phyloP scores from a whole-genome alignment of 352 stramenopile genomes.

The Phytophthora litchii region DNA sequence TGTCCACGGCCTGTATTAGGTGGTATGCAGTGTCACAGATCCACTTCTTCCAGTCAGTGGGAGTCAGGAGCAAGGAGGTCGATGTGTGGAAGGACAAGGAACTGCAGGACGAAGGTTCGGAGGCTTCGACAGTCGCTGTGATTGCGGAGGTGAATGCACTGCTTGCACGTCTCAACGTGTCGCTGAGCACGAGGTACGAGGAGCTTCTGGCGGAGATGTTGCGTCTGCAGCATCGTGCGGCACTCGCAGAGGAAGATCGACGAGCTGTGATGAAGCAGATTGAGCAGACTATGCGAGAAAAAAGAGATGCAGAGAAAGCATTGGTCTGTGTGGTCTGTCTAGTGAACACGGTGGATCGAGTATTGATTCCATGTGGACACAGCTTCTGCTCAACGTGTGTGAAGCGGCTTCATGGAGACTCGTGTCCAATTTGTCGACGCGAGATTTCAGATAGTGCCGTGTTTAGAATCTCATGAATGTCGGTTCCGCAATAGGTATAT shows the following conservation, averaged over 20 bases:
- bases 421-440: slow-evolving; percentile 56
- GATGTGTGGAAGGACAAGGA: slow-evolving; percentile 1
- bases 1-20: slow-evolving; percentile 41
- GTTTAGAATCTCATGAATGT: slow-evolving; percentile 48
- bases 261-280: slow-evolving; percentile 38
- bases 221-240: slow-evolving; percentile 42
- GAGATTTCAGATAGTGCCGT: slow-evolving; percentile 34
- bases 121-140: slow-evolving; percentile 26
- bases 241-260: slow-evolving; percentile 49
- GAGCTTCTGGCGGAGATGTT: slow-evolving; percentile 53
- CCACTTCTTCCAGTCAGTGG: slow-evolving; percentile 50
- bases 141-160: slow-evolving; percentile 55
- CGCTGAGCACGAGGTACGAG: slow-evolving; percentile 51
- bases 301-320: slow-evolving; percentile 57
- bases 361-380: slow-evolving; percentile 66
- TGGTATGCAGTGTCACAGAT: slow-evolving; percentile 56
- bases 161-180: slow-evolving; percentile 51
- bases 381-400: slow-evolving; percentile 62
- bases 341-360: slow-evolving; percentile 52
- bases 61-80: neutral
- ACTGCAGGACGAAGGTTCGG: neutral
- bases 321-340: slow-evolving; percentile 66
- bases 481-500: slow-evolving; percentile 17
- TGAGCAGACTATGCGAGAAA: slow-evolving; percentile 44
- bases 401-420: slow-evolving; percentile 39